phyloP scores from a whole-genome alignment of 371 early-diverging fungal species.

The Gilbertella persicaria region DNA sequence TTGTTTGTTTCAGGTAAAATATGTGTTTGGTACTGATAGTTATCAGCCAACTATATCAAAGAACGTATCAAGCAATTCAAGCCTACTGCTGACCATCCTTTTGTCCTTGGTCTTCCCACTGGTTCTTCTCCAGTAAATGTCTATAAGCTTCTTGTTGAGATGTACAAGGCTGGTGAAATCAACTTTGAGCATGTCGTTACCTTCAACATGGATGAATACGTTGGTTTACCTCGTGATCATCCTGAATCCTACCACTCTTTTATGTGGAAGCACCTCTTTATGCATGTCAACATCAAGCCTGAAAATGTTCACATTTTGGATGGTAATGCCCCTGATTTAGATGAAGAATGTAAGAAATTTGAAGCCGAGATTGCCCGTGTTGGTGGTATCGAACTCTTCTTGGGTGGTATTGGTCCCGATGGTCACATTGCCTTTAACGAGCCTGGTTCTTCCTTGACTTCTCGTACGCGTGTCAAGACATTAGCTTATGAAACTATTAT shows the following conservation, averaged over 20 bases:
- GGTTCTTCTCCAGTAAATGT: constrained; percentile 78
- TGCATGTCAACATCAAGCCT: constrained; percentile 78
- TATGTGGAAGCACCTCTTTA: constrained; percentile 86
- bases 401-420: constrained; percentile 75
- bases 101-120: constrained; percentile 84
- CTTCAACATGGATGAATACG: constrained; percentile 68
- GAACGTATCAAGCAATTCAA: constrained; percentile 73
- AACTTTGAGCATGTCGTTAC: constrained; percentile 65
- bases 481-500: constrained; percentile 88
- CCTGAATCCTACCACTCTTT: constrained; percentile 86
- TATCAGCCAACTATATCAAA: constrained; percentile 25
- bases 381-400: constrained; percentile 55
- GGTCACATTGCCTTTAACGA: constrained; percentile 91
- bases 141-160: constrained; percentile 59
- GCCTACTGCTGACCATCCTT: constrained; percentile 75
- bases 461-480: constrained; percentile 85
- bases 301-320: constrained; percentile 82
- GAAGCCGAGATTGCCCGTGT: constrained; percentile 75
- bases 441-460: constrained; percentile 84
- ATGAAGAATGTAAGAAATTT: constrained; percentile 75
- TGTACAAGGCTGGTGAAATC: constrained; percentile 55
- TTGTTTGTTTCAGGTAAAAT: constrained; percentile 3
- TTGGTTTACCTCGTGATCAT: constrained; percentile 68
- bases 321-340: constrained; percentile 79
- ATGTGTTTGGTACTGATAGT: constrained; percentile 1